Percentiles rank a stretch among this genome's conserved stretches.
These are phyloP conservation scores for Hypoxylon sp. DNA, from an alignment of 2,329 filamentous ascomycete genomes.

Conservation along the genomic window DNA sequence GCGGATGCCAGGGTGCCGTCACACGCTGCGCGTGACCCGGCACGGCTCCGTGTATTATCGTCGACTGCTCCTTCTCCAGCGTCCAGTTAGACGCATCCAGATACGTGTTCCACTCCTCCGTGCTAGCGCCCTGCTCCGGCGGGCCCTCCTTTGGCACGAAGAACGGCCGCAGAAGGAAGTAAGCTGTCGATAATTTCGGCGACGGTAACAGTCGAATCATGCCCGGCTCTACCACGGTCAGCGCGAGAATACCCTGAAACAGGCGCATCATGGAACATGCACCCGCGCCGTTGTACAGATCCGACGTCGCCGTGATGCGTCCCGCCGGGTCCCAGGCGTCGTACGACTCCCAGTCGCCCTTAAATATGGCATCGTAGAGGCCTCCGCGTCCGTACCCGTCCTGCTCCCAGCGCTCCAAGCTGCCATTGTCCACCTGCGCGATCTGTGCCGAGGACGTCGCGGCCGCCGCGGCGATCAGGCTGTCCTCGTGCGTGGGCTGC, in stretches of 20 bases:
- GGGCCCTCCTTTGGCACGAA: slow-evolving; percentile 56
- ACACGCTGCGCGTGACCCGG: slow-evolving; percentile 66
- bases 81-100: slow-evolving; percentile 53
- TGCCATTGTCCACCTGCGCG: slow-evolving; percentile 75
- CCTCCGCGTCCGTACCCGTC: slow-evolving; percentile 69
- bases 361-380: slow-evolving; percentile 62
- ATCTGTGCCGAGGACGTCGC: slow-evolving; percentile 59
- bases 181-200: slow-evolving; percentile 57
- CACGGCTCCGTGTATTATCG: slow-evolving; percentile 65
- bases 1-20: slow-evolving; percentile 65
- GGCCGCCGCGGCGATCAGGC: slow-evolving; percentile 44
- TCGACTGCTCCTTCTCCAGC: slow-evolving; percentile 59
- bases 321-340: slow-evolving; percentile 64
- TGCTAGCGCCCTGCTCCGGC: slow-evolving; percentile 45
- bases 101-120: slow-evolving; percentile 57
- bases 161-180: slow-evolving; percentile 60
- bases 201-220: slow-evolving; percentile 58
- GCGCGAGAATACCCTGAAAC: slow-evolving; percentile 64
- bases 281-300: slow-evolving; percentile 65
- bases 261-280: slow-evolving; percentile 66
- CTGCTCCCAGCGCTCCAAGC: slow-evolving; percentile 75
- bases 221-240: slow-evolving; percentile 59
- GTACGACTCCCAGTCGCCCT: slow-evolving; percentile 63
- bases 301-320: slow-evolving; percentile 60
- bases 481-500: slow-evolving; percentile 41